Evolutionary conservation across 2,329 filamentous ascomycete species (phyloP), one percentile per base, ranked within the genome.

Genomic region (Neoscytalidium dimidiatum): DNA sequence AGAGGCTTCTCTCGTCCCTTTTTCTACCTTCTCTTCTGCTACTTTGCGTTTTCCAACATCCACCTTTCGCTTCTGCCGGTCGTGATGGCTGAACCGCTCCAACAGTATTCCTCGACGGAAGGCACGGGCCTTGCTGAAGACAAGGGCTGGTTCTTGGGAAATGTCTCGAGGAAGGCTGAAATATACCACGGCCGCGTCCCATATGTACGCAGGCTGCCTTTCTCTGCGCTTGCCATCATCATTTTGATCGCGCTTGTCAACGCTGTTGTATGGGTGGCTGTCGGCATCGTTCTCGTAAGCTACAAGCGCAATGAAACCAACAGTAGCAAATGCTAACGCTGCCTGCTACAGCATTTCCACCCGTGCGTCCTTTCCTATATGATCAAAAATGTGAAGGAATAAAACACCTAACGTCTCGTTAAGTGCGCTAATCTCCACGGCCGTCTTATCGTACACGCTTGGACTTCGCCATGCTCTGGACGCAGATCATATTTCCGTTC

Each of bases 401-500:
- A n/a, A n/a, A n/a, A n/a, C n/a, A 3, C 9, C 33, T 56, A 14
- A 64, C 49, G 8, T 43, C 51, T 14, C 13, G 6, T 71, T 74
- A 66, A 86, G 83, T 0, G 80, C 83, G 0, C 85, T 97, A 67
- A 87, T 94, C 57, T 91, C 91, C 1, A 90, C 93, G 2, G 92
- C 93, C 1, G 88, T 94, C 1, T 85, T 98, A 0, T 89, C 94
- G 28, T 98, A 96, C 77, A 92, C 92, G 0, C 85, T 98, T 11
- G 94, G 94, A 2, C 85, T 98, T 13, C 90, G 94, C 46, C 94
- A 98, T 82, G 94, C 94, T n/a, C 87, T 98, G 49, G 95, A 98
- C 73, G 95, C 94, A n/a, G 94, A 98, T 78, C 95, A 98, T 74
- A 92, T 92, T 68, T 88, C 87, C 44, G 83, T 85, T 76, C 44